Percentiles rank a stretch among this genome's conserved stretches.
Conservation (phyloP, 768 basidiomycete species). For the Lentinus brumalis region DNA sequence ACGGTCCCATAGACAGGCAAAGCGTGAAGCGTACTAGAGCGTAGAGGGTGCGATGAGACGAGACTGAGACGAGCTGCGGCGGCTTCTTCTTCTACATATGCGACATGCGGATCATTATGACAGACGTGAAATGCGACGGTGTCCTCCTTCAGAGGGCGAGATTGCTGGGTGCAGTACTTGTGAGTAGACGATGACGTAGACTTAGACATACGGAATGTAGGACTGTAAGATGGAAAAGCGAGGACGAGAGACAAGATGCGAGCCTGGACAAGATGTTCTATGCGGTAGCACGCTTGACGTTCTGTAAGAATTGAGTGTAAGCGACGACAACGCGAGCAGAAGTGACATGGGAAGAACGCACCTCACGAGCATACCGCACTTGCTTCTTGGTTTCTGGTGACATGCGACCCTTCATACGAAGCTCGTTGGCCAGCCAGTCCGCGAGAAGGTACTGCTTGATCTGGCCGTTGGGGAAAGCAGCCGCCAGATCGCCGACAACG, state of each 20-base stretch:
- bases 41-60: neutral
- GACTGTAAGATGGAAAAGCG: constrained; percentile 15
- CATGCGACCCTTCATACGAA: constrained; percentile 75
- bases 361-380: constrained; percentile 92
- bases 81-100: constrained; percentile 23
- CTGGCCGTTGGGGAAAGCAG: constrained; percentile 79
- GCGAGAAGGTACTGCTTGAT: constrained; percentile 77
- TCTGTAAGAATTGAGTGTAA: constrained; percentile 41
- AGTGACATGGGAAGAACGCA: constrained; percentile 35
- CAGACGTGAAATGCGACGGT: constrained; percentile 18
- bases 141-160: constrained; percentile 27
- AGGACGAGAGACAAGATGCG: neutral
- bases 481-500: constrained; percentile 90
- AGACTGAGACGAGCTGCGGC: constrained; percentile 15
- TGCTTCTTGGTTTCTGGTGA: constrained; percentile 83
- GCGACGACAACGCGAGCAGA: neutral
- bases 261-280: constrained; percentile 34
- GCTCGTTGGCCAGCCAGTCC: constrained; percentile 76
- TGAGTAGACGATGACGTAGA: constrained; percentile 15
- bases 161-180: constrained; percentile 26
- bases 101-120: constrained; percentile 20
- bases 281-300: constrained; percentile 79
- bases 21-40: neutral
- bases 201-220: constrained; percentile 4
- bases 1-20: constrained; percentile 21